Evolutionary conservation across 1,284 basidiomycete genomes (phyloP), one percentile per base, ranked within the genome.

Genomic region (Trametes hirsuta): DNA sequence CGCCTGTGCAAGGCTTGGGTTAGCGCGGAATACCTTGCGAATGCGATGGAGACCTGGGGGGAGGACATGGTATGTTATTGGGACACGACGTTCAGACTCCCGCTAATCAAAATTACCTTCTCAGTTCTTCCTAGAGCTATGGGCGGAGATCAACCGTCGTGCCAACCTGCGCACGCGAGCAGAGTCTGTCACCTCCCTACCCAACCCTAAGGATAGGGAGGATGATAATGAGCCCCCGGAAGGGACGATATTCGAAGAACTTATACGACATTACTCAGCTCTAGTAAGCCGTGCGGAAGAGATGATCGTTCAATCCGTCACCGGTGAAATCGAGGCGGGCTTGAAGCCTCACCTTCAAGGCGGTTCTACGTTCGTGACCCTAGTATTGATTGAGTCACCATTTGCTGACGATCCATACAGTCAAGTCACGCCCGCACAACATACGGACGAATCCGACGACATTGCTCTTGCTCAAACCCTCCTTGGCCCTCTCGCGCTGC

Each of bases 101-200:
- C 25, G 30, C 25, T 53, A 11, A 44, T 12, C 12, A 48, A 1
- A 47, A 3, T 14, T 34, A 44, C 34, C 3, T 18, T 12, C 68
- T 12, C 68, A 96, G 93, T 94, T 95, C 76, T 97, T 96, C 79
- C 77, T 97, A 10, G 92, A 95, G 72, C 76, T 97, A 44, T 94
- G 90, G 85, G 78, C 85, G 5, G 91, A 94, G 68, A 89, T 97
- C 65, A 83, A 84, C 65, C 79, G 75, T 47, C 79, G 81, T 42
- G 77, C 81, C 2, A 76, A 78, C 30, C 76, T 91, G n/a, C 83
- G 86, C 35, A 75, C 77, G 41, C 79, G 78, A 61, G 81, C 80
- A 2, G 76, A 81, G 63, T 76, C 76, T 14, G 80, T 79, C 39
- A 64, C 80, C 1, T 77, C 82, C 2, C 69, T 91, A 24, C 86